These are phyloP conservation scores for Coemansia sp. DNA, from an alignment of 192 early-diverging fungal genomes.

Conservation along the genomic window DNA sequence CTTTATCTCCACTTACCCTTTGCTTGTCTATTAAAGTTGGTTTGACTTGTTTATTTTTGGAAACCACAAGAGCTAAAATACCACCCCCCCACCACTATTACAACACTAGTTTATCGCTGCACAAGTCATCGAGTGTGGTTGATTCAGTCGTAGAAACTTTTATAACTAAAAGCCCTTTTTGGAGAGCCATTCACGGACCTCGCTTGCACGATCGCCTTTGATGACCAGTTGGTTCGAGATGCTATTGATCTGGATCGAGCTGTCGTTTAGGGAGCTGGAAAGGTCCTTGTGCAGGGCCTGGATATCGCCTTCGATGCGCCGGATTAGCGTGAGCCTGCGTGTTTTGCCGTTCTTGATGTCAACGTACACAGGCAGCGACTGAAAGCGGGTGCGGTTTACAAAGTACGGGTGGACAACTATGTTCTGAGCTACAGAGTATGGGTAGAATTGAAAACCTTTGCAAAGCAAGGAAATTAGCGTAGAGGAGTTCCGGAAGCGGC, in stretches of 20 bases:
- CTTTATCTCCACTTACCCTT: conserved; percentile 11
- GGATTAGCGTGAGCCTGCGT: conserved; percentile 63
- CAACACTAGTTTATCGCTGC: too few relatives aligned
- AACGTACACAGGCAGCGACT: conserved; percentile 69
- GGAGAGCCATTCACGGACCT: conserved; percentile 59
- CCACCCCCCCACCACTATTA: background rate
- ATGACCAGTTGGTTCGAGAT: conserved; percentile 58
- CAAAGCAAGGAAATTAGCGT: too few relatives aligned
- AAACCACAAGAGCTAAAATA: conserved; percentile 7
- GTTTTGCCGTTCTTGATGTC: conserved; percentile 68
- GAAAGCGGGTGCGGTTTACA: conserved; percentile 62
- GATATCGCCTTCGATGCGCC: conserved; percentile 70
- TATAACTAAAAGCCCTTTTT: conserved; percentile 55
- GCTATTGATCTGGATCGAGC: conserved; percentile 37
- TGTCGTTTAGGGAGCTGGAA: conserved; percentile 15
- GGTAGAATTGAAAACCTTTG: background rate
- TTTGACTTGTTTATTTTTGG: conserved; percentile 3
- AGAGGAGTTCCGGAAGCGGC: too few relatives aligned
- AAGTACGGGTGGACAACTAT: conserved; percentile 55
- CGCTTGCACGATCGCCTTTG: conserved; percentile 54
- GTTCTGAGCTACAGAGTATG: background rate
- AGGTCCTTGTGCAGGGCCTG: conserved; percentile 48
- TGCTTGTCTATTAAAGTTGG: conserved; percentile 32
- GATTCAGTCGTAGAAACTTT: background rate
- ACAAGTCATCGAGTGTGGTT: background rate